Evolutionary conservation across 176 grass and related monocot species (phyloP).

Genomic region (Bolboschoenus planiculmis): DNA sequence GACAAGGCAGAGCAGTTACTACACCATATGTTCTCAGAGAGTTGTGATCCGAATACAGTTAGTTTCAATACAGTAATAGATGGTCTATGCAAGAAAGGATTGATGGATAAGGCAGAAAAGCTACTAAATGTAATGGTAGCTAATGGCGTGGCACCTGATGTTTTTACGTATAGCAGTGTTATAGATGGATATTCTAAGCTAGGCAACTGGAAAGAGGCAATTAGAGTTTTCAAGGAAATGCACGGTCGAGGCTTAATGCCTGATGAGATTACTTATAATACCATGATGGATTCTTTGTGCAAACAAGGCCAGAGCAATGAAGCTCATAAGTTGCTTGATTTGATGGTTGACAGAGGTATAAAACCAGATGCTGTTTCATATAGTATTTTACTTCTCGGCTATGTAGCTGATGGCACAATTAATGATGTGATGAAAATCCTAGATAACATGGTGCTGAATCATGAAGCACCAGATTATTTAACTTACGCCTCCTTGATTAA

Average conservation of each 20-base stretch:
- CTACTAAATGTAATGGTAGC: not conserved
- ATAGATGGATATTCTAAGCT: not conserved
- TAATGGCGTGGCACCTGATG: not conserved
- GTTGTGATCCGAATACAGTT: not conserved
- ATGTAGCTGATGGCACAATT: not conserved
- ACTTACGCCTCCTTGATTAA: not conserved
- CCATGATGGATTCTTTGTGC: slow-evolving; percentile 1
- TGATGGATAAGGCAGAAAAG: slow-evolving; percentile 5
- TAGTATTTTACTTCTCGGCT: not conserved
- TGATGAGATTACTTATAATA: not conserved
- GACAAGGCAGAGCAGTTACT: not conserved
- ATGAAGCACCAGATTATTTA: not conserved
- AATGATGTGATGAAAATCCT: not conserved
- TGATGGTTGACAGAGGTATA: not conserved
- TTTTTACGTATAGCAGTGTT: not conserved
- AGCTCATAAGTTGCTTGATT: not conserved
- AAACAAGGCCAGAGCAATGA: slow-evolving; percentile 1
- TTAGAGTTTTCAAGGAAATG: slow-evolving; percentile 3
- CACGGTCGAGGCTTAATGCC: not conserved
- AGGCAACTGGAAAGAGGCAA: not conserved
- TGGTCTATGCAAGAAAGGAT: not conserved
- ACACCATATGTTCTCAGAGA: not conserved
- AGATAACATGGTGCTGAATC: not conserved
- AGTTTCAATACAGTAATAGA: not conserved
- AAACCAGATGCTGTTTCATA: not conserved